phyloP scores from a whole-genome alignment of 2,329 filamentous ascomycete genomes.

The Ophiostoma perfectum region DNA sequence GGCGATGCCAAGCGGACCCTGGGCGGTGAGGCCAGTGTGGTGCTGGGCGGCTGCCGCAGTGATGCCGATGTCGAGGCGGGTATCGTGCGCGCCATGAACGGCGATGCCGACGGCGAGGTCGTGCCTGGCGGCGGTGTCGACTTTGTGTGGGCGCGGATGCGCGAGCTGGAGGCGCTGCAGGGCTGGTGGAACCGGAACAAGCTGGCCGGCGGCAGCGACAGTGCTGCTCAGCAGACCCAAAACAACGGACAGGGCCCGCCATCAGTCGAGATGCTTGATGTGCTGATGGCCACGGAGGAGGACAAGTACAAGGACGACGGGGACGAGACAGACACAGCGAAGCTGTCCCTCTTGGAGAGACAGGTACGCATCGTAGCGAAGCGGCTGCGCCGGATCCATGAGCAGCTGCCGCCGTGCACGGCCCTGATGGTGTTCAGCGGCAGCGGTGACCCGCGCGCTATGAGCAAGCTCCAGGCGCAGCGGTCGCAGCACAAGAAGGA shows the following conservation, averaged over 20 bases:
- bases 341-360: conserved; percentile 37
- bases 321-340: neutral
- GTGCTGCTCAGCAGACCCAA: conserved; percentile 15
- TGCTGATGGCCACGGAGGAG: conserved; percentile 22
- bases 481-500: conserved; percentile 58
- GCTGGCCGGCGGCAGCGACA: conserved; percentile 24
- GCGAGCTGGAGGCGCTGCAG: conserved; percentile 59
- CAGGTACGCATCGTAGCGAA: conserved; percentile 43
- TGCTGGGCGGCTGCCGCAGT: conserved; percentile 48
- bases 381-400: conserved; percentile 52
- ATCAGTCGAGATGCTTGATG: conserved; percentile 26
- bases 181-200: conserved; percentile 63
- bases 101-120: conserved; percentile 52
- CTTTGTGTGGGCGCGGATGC: conserved; percentile 62
- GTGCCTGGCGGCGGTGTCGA: conserved; percentile 58
- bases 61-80: conserved; percentile 55
- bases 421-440: conserved; percentile 61
- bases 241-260: conserved; percentile 35
- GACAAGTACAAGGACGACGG: conserved; percentile 13
- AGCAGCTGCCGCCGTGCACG: conserved; percentile 57
- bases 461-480: conserved; percentile 56
- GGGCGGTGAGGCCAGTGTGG: conserved; percentile 51
- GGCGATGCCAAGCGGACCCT: conserved; percentile 64
- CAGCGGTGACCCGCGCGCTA: conserved; percentile 62
- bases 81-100: conserved; percentile 53